A percentile compares a stretch with the other conserved stretches of the same genome.
phyloP scores from a whole-genome alignment of 2,329 filamentous ascomycete species.

The Claviceps africana region DNA sequence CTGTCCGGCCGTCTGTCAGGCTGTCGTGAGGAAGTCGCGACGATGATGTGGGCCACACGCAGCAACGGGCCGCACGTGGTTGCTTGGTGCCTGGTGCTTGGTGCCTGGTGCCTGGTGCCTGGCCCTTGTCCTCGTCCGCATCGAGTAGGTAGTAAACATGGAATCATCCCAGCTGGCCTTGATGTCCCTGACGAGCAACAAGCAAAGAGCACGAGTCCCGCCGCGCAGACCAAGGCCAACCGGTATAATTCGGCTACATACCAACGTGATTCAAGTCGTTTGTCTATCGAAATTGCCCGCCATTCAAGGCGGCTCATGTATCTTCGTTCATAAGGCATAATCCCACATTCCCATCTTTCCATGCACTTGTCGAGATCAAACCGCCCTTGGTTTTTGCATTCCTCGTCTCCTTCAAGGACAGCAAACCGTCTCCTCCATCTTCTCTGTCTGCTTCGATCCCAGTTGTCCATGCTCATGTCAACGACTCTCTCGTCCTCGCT shows the following conservation, averaged over 20 bases:
- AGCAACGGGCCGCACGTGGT: conserved; percentile 2
- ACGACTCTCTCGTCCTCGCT: not conserved
- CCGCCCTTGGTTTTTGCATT: not conserved
- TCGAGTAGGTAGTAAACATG: too few species aligned
- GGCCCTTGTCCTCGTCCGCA: too few species aligned
- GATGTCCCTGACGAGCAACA: not conserved
- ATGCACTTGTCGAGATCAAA: not conserved
- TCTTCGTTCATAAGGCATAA: conserved; percentile 1
- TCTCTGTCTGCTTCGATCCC: too few species aligned
- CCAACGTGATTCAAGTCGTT: not conserved
- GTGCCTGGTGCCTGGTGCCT: too few species aligned
- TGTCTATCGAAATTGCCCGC: conserved; percentile 1
- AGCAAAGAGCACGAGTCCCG: not conserved
- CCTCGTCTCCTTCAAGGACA: not conserved
- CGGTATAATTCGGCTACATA: not conserved
- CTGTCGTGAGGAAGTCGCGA: conserved; percentile 2
- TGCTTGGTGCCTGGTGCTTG: not conserved
- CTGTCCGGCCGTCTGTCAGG: not conserved
- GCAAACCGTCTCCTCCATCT: not conserved
- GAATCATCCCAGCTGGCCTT: not conserved
- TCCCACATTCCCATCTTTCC: not conserved
- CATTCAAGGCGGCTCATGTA: not conserved
- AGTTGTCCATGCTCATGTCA: not conserved
- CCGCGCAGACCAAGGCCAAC: not conserved
- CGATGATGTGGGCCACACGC: not conserved